These are phyloP conservation scores for Basipetospora chlamydospora DNA, from an alignment of 2,329 filamentous ascomycete genomes.

Conservation along the genomic window DNA sequence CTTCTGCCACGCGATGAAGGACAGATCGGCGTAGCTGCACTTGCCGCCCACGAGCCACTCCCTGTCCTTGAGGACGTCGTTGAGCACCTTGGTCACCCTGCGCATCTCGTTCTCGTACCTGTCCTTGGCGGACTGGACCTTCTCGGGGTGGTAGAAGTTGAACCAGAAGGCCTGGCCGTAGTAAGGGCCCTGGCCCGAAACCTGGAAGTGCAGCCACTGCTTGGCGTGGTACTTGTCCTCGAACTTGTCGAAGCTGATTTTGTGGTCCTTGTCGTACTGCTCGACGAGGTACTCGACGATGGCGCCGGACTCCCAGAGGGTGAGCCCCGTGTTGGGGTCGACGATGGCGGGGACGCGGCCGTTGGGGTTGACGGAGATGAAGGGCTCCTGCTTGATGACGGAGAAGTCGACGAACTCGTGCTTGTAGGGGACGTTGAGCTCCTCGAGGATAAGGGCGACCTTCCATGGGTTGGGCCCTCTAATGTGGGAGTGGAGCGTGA, in stretches of 20 bases:
- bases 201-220: slow-evolving; percentile 11
- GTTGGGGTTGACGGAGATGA: slow-evolving; percentile 19
- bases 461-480: slow-evolving; percentile 17
- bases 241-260: slow-evolving; percentile 7
- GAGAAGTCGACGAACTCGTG: slow-evolving; percentile 11
- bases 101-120: slow-evolving; percentile 31
- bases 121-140: slow-evolving; percentile 26
- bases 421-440: too few relatives aligned
- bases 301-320: slow-evolving; percentile 17
- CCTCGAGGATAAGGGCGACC: slow-evolving; percentile 20
- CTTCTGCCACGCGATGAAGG: slow-evolving; percentile 17
- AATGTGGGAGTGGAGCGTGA: slow-evolving; percentile 2
- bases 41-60: slow-evolving; percentile 28
- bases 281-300: slow-evolving; percentile 14
- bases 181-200: slow-evolving; percentile 23
- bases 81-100: slow-evolving; percentile 29
- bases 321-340: slow-evolving; percentile 20
- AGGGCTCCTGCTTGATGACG: slow-evolving; percentile 13
- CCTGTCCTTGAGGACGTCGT: slow-evolving; percentile 18
- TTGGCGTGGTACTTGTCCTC: slow-evolving; percentile 6
- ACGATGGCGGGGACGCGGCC: slow-evolving; percentile 18
- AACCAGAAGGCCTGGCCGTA: slow-evolving; percentile 27
- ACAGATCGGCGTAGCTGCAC: slow-evolving; percentile 23
- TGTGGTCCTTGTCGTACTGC: slow-evolving; percentile 13
- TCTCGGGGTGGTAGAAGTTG: slow-evolving; percentile 20